Evolutionary conservation across 768 basidiomycete genomes (phyloP), one percentile per base, ranked within the genome.

Genomic region (Naganishia onofrii): DNA sequence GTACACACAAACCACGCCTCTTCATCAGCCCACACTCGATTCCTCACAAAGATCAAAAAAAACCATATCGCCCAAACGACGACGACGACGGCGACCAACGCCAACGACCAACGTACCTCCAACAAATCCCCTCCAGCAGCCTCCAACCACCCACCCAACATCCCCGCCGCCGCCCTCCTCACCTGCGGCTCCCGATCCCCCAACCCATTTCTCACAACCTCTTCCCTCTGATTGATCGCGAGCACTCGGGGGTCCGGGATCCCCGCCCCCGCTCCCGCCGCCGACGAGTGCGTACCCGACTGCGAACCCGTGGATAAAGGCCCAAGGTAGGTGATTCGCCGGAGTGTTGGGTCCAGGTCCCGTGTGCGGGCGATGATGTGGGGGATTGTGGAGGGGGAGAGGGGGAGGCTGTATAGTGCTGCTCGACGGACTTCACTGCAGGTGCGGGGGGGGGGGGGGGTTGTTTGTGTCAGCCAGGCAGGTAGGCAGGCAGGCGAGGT

Each of bases 151-250:
- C 82, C 83, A 0, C 84, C 86, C 19, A 97, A 80, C 55, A 96
- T 85, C 1, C 85, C 85, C 1, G 85, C 88, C 0, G 93, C 89
- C 0, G 91, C 91, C 21, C 84, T 82, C 34, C 88, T 84, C 2
- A 97, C 92, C 1, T 81, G 78, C 0, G 85, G 82, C 70, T 96
- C 92, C 31, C 95, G 86, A 80, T 97, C 95, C 0, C 90, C 88
- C 2, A 97, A 83, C 1, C 95, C 95, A 75, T 90, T 87, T 23
- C 86, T 85, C 1, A 95, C 87, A 56, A 95, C 86, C 28, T 86
- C 82, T 75, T 92, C 90, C 13, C 93, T 84, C 74, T 94, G 90
- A 0, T 85, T 81, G 31, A 91, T 87, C 1, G 85, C 86, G 46
- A 97, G 83, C 3, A 83, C 84, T 2, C 85, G 83, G 0, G 89